Conservation (phyloP, 1,139 yeast species). For the Saccharomycopsis hybrid region DNA sequence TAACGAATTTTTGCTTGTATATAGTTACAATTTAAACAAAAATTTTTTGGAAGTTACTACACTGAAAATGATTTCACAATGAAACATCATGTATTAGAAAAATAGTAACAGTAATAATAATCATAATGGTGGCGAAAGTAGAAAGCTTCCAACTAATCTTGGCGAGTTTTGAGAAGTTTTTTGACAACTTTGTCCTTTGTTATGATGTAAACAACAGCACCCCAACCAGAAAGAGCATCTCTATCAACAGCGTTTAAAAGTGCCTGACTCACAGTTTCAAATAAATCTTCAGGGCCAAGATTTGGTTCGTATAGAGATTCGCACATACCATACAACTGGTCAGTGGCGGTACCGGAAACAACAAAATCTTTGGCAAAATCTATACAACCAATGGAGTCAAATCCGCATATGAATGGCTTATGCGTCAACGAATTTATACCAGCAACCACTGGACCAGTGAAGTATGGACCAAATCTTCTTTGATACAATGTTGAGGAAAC, state of each 20-base stretch:
- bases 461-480: constrained; percentile 93
- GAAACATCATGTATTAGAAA: too few species aligned
- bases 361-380: constrained; percentile 93
- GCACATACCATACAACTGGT: constrained; percentile 97
- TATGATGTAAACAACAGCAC: constrained; percentile 88
- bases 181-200: constrained; percentile 89
- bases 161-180: constrained; percentile 87
- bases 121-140: too few species aligned
- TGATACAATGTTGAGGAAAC: constrained; percentile 88
- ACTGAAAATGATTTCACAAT: too few species aligned
- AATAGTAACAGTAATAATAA: too few species aligned
- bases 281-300: constrained; percentile 89
- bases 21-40: too few species aligned
- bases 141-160: too few species aligned
- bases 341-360: constrained; percentile 95
- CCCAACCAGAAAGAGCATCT: constrained; percentile 98
- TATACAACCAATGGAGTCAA: constrained; percentile 94
- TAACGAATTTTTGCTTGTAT: too few species aligned
- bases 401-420: constrained; percentile 90
- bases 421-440: constrained; percentile 79
- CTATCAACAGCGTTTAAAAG: constrained; percentile 92
- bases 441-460: constrained; percentile 94
- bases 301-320: constrained; percentile 94
- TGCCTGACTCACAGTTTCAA: constrained; percentile 94
- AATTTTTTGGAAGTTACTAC: too few species aligned